phyloP scores from a whole-genome alignment of 108 stramenopile genomes.

The Licmophora abbreviata region DNA sequence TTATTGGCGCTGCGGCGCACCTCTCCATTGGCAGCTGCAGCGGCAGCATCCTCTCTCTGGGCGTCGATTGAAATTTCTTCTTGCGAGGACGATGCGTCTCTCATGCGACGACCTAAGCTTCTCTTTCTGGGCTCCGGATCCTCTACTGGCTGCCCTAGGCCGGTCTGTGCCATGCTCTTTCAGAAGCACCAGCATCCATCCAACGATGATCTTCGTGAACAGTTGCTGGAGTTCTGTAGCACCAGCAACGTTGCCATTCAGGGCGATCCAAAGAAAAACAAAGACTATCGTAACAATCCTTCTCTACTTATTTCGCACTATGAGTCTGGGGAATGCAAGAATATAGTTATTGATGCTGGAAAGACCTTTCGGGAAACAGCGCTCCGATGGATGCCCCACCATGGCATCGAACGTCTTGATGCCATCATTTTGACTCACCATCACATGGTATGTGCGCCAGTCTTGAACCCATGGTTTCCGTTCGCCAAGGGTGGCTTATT shows the following conservation, averaged over 20 bases:
- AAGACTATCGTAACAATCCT: conserved; percentile 81
- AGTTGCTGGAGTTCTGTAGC: conserved; percentile 21
- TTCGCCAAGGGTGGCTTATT: neutral
- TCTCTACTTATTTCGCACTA: conserved; percentile 53
- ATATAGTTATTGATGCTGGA: conserved; percentile 79
- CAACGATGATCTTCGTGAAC: conserved; percentile 10
- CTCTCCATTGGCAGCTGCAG: too few relatives aligned
- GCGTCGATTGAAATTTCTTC: too few relatives aligned
- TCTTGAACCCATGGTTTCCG: neutral
- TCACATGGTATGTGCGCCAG: conserved; percentile 41
- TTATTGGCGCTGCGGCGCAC: too few relatives aligned
- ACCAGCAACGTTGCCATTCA: conserved; percentile 47
- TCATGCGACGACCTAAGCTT: conserved; percentile 27
- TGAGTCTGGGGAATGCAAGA: conserved; percentile 14
- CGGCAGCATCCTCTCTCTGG: too few relatives aligned
- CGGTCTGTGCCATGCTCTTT: conserved; percentile 57
- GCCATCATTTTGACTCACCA: conserved; percentile 77
- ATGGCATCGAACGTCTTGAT: conserved; percentile 46
- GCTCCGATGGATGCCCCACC: conserved; percentile 70
- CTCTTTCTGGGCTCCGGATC: conserved; percentile 72
- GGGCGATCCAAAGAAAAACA: conserved; percentile 74
- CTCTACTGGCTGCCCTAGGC: conserved; percentile 74
- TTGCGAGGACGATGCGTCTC: too few relatives aligned
- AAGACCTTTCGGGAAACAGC: conserved; percentile 83
- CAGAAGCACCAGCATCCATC: conserved; percentile 13